These are phyloP conservation scores for Chlamydomonas schloesseri DNA, from an alignment of 139 green algal genomes.

Conservation along the genomic window DNA sequence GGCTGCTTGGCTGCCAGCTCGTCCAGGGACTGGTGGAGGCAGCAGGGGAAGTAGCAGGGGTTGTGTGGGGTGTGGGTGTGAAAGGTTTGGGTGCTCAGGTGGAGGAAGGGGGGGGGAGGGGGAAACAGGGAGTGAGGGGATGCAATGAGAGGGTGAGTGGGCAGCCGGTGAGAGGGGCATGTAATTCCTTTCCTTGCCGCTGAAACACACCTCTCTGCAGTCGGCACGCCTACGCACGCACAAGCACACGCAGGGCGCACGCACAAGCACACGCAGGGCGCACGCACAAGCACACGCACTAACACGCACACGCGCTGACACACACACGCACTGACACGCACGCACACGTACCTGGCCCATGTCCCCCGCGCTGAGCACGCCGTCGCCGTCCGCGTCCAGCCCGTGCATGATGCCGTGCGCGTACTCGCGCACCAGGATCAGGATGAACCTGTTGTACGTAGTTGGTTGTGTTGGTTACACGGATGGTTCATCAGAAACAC, in stretches of 20 bases:
- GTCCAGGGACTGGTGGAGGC: not conserved
- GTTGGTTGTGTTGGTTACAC: too few species aligned
- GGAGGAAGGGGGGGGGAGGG: not conserved
- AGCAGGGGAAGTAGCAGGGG: too few species aligned
- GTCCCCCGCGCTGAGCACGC: not conserved
- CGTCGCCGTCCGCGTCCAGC: conserved; percentile 16
- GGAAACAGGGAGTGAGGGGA: not conserved
- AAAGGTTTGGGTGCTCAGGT: too few species aligned
- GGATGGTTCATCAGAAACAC: too few species aligned
- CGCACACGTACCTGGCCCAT: conserved; percentile 10
- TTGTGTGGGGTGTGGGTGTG: not conserved
- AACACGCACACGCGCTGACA: not conserved
- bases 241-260: too few species aligned
- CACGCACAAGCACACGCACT: too few species aligned
- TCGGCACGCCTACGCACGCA: too few species aligned
- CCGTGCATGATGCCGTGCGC: not conserved
- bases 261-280: too few species aligned
- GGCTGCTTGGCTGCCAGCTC: not conserved
- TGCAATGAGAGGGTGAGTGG: not conserved
- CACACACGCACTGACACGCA: too few species aligned
- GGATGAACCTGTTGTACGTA: not conserved
- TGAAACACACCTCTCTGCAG: too few species aligned
- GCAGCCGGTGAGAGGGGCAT: too few species aligned
- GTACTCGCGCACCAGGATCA: conserved; percentile 15
- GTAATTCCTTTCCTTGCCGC: too few species aligned